Evolutionary conservation across 2,329 filamentous ascomycete genomes (phyloP).

Genomic region (Sphaerulina populicola): DNA sequence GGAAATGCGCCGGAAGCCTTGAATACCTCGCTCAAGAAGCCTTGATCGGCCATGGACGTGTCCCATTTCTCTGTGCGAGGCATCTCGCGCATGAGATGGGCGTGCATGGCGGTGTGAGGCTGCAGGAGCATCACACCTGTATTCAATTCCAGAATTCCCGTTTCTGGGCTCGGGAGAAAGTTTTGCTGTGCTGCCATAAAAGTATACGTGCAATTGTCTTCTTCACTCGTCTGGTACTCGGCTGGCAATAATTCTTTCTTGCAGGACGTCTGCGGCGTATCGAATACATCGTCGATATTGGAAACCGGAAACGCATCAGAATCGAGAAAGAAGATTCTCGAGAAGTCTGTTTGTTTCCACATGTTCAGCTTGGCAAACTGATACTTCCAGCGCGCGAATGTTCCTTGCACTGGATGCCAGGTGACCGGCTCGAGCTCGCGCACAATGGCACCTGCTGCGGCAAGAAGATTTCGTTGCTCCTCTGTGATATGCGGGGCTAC

Average conservation of each 20-base stretch:
- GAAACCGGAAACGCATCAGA: slow-evolving; percentile 51
- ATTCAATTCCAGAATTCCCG: slow-evolving; percentile 13
- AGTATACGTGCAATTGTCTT: slow-evolving; percentile 16
- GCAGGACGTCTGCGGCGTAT: slow-evolving; percentile 11
- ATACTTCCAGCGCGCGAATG: slow-evolving; percentile 15
- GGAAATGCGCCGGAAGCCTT: slow-evolving; percentile 15
- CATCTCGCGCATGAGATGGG: slow-evolving; percentile 13
- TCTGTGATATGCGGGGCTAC: slow-evolving; percentile 19
- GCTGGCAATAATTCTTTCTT: slow-evolving; percentile 14
- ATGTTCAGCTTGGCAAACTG: slow-evolving; percentile 85
- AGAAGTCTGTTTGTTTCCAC: slow-evolving; percentile 82
- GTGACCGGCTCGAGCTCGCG: slow-evolving; percentile 17
- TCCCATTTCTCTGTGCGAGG: slow-evolving; percentile 14
- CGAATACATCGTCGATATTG: slow-evolving; percentile 20
- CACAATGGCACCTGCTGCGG: slow-evolving; percentile 18
- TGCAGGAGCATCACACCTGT: slow-evolving; percentile 17
- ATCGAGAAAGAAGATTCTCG: slow-evolving; percentile 85
- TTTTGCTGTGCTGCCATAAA: slow-evolving; percentile 12
- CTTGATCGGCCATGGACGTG: slow-evolving; percentile 18
- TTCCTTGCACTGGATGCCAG: slow-evolving; percentile 14
- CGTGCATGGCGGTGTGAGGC: slow-evolving; percentile 20
- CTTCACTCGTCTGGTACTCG: slow-evolving; percentile 13
- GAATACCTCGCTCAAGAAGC: slow-evolving; percentile 17
- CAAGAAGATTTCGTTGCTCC: slow-evolving; percentile 16
- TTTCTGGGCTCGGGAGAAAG: slow-evolving; percentile 9